These are phyloP conservation scores for Phytophthora europaea DNA, from an alignment of 352 stramenopile species.

Conservation along the genomic window DNA sequence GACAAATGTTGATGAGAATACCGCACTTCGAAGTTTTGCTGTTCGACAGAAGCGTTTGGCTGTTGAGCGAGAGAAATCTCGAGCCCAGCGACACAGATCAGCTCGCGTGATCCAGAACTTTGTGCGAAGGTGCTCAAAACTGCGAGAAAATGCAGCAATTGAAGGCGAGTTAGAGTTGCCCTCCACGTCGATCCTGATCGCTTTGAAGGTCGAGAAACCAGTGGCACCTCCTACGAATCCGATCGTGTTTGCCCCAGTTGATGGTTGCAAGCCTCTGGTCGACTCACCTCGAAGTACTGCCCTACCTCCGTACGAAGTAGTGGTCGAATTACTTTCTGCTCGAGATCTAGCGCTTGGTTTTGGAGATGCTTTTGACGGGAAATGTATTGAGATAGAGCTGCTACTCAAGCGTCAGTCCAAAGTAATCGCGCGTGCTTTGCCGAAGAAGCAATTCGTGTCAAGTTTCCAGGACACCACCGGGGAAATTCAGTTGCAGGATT, in stretches of 20 bases:
- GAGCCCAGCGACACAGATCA: constrained; percentile 16
- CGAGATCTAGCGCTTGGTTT: constrained; percentile 21
- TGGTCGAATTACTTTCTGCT: constrained; percentile 32
- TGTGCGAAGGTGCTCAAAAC: not conserved
- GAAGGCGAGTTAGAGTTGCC: constrained; percentile 31
- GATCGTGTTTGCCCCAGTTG: not conserved
- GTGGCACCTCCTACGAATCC: not conserved
- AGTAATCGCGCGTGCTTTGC: constrained; percentile 16
- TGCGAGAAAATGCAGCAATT: not conserved
- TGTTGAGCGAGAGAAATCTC: constrained; percentile 20
- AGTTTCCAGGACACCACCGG: constrained; percentile 15
- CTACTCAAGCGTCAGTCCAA: constrained; percentile 23
- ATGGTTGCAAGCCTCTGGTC: not conserved
- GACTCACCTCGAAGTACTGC: not conserved
- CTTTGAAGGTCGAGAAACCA: constrained; percentile 7
- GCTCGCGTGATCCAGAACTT: constrained; percentile 21
- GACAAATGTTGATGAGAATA: not conserved
- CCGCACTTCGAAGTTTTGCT: constrained; percentile 12
- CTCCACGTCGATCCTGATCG: constrained; percentile 38
- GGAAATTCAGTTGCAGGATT: constrained; percentile 28
- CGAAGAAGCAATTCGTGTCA: constrained; percentile 22
- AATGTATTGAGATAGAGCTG: constrained; percentile 27
- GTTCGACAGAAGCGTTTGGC: constrained; percentile 30
- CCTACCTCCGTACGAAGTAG: constrained; percentile 37
- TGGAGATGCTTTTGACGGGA: not conserved